Evolutionary conservation across 768 basidiomycete species (phyloP), one percentile per base, ranked within the genome.

Genomic region (Russula virescens): DNA sequence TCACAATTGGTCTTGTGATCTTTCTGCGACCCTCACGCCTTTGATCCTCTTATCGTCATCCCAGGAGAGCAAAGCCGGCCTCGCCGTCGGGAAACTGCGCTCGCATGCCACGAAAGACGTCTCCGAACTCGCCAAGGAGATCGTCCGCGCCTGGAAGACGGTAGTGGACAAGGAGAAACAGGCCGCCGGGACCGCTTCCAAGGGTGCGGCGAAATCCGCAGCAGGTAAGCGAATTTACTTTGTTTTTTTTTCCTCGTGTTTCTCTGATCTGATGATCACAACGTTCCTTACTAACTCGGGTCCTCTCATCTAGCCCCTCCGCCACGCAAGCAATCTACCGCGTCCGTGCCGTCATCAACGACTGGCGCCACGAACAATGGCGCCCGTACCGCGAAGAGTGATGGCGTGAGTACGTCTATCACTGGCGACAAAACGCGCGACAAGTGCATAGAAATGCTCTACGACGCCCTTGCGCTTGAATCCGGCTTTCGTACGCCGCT

Each of bases 11-110:
- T 60, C 63, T 73, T 70, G 68, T 58, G 65, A 71, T 68, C 64
- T 61, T 46, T 58, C 50, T 66, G 13, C 14, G 1, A 0, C 16
- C 14, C 23, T 40, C 23, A n/a, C n/a, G n/a, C 8, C 14, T 18
- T 13, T 16, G 25, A 42, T 45, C 47, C n/a, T 46, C 40, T 51
- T 34, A 31, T 55, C 43, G 8, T 11, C 19, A 5, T 38, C 65
- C 31, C 69, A 95, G 94, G 93, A 95, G 75, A 94, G 91, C 73
- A 94, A 89, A 74, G 89, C 87, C 4, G 94, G 94, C 53, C 76
- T 96, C n/a, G 89, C 92, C 0, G 92, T 97, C 2, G 92, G 93
- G 56, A 95, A 95, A 76, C 81, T 95, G 19, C 83, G 94, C 51
- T 79, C 81, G 34, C 88, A 94, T 73, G 76, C 81, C 0, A 77